Evolutionary conservation across 805 yeast species (phyloP).

Genomic region (Saccharomycopsis fibuligera): DNA sequence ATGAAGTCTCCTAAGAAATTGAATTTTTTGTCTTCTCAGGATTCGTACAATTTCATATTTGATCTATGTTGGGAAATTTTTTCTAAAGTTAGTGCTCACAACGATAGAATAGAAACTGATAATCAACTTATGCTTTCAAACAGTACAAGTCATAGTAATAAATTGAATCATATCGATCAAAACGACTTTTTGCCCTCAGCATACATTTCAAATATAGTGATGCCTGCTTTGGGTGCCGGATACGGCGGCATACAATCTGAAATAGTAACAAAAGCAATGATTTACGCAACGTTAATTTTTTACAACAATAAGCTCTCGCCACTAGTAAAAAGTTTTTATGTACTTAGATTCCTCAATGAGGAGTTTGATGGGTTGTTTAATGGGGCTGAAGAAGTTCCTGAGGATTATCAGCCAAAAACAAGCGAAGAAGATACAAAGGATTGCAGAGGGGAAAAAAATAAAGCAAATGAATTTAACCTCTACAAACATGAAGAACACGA

Average conservation of each 20-base stretch:
- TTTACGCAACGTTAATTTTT: not conserved
- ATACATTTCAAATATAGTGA: slow-evolving; percentile 1
- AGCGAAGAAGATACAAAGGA: not conserved
- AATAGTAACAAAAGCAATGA: slow-evolving; percentile 10
- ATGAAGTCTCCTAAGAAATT: slow-evolving; percentile 14
- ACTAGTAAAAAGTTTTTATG: not conserved
- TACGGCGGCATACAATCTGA: slow-evolving; percentile 11
- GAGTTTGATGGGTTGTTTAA: not conserved
- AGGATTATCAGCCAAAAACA: not conserved
- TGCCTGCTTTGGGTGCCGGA: slow-evolving; percentile 16
- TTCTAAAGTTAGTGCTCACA: slow-evolving; percentile 3
- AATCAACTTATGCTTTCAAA: no score
- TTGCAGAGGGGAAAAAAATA: no score
- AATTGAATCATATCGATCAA: not conserved
- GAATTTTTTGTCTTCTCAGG: not conserved
- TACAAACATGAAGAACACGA: no score
- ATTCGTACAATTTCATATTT: slow-evolving; percentile 8
- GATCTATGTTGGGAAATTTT: slow-evolving; percentile 18
- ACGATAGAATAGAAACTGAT: no score
- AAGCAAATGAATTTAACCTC: no score
- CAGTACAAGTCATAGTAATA: not conserved
- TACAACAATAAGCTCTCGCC: not conserved
- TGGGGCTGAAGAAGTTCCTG: not conserved
- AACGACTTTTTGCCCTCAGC: not conserved
- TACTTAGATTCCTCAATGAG: not conserved